Evolutionary conservation across 495 filamentous ascomycete species (phyloP), one percentile per base, ranked within the genome.

Genomic region (Penicillium cinerascens): DNA sequence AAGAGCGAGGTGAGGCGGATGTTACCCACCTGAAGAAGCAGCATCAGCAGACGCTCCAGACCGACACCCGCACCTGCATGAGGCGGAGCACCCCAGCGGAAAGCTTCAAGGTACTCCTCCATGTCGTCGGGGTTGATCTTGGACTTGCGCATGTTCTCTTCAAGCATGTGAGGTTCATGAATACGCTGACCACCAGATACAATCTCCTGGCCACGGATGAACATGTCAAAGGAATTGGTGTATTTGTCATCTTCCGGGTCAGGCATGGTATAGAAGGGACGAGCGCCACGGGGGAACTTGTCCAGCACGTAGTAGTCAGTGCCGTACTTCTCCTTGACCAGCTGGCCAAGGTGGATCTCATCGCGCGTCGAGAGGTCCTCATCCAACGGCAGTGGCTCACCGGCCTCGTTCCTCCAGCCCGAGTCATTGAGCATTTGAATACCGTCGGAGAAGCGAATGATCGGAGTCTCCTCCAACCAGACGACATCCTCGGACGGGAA

Each of bases 211-310:
- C 92, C 92, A 10, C 92, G 88, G 46, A 96, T 79, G 72, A 96
- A 96, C 61, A 96, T 92, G 68, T 97, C 91, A 56, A 96, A 97
- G 0, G 92, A 95, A 70, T 96, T 96, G 38, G 91, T 96, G 61
- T 80, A 78, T 2, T 76, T 77, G 7, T 80, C 71, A 58, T 96
- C 83, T 9, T 84, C 70, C 2, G 88, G 79, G 48, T 96, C 91
- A 0, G 89, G 88, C 80, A 95, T 92, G n/a, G 92, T 87, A 58
- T 97, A 96, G 72, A 96, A 97, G 2, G 92, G 92, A 33, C 92
- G 81, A 6, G 87, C 92, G 9, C 84, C 83, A 2, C 79, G 71
- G 11, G 92, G 92, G 68, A 96, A 96, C 61, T 96, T 96, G 80
- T 97, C 92, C 46, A 97, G 82, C 38, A 96, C 84, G 71, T 92